Evolutionary conservation across 2,329 filamentous ascomycete species (phyloP), one percentile per base, ranked within the genome.

Genomic region (Colletotrichum falcatum): DNA sequence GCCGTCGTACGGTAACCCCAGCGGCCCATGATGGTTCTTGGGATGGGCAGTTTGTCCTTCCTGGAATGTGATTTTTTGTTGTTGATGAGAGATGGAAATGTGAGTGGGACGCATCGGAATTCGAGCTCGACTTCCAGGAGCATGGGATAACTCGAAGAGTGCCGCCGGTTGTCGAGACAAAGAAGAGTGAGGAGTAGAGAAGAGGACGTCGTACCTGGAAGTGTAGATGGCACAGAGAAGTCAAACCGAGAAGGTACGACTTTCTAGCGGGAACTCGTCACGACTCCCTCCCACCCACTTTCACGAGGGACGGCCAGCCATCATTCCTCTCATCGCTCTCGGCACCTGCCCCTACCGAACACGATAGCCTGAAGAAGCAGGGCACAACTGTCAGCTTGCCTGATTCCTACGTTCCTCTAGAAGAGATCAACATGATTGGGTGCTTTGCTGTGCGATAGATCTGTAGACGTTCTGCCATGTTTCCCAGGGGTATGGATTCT

Each of bases 1-100:
- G 5, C 35, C 23, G 30, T 28, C 48, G 11, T 51, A 62, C 44
- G 58, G 0, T 46, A 44, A n/a, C 58, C 58, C 67, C 65, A 64
- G 18, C 49, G 58, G 16, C 65, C 65, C 67, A 61, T 67, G 54
- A 0, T 59, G 60, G 11, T 7, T 54, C 18, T 35, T 16, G 18
- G n/a, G 14, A 5, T 23, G 12, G 42, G 20, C 7, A 18, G 5
- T 9, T 26, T 18, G 35, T 7, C 44, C 12, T 61, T n/a, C 2
- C 28, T 12, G 56, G 18, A 18, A 23, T 6, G 7, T 26, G 42
- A n/a, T n/a, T n/a, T 8, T 30, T 14, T 53, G 8, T 26, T 53
- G 18, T n/a, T n/a, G 12, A 1, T 8, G 8, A 12, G 1, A 6
- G 3, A 23, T 6, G 28, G 16, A 33, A 33, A 16, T 5, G 5